Percentiles rank a stretch among this genome's conserved stretches.
Evolutionary conservation across 495 filamentous ascomycete species (phyloP).

Genomic region (Cladorrhinum samala): DNA sequence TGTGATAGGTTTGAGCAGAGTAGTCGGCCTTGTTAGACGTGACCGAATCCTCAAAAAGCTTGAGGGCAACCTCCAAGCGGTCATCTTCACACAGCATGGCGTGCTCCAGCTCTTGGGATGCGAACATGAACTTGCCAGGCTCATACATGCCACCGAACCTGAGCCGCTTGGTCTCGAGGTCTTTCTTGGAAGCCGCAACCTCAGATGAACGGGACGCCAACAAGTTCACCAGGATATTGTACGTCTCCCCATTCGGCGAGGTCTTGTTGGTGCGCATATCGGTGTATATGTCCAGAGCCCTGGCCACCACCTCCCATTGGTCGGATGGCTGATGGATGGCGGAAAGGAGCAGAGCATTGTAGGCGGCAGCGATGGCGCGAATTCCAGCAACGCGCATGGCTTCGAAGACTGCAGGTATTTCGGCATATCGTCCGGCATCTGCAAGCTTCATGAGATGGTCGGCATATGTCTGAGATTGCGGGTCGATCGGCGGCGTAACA

Average conservation of each 20-base stretch:
- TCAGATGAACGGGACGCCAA: conserved; percentile 74
- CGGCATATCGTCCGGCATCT: conserved; percentile 60
- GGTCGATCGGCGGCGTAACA: conserved; percentile 41
- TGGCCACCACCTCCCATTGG: conserved; percentile 73
- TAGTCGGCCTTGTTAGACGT: conserved; percentile 52
- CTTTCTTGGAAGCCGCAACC: conserved; percentile 58
- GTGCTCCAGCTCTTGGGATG: conserved; percentile 75
- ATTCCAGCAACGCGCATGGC: conserved; percentile 71
- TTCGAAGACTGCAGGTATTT: conserved; percentile 87
- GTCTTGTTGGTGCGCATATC: conserved; percentile 90
- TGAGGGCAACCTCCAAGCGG: conserved; percentile 73
- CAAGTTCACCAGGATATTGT: conserved; percentile 75
- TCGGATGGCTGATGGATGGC: conserved; percentile 67
- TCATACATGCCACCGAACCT: conserved; percentile 84
- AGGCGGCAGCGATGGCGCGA: conserved; percentile 72
- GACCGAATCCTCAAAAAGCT: conserved; percentile 72
- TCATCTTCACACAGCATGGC: conserved; percentile 80
- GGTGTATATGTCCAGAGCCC: conserved; percentile 89
- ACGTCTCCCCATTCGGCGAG: conserved; percentile 74
- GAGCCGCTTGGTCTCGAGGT: conserved; percentile 65
- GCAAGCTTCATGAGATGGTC: conserved; percentile 69
- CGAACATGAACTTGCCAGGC: conserved; percentile 82
- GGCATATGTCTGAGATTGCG: conserved; percentile 63
- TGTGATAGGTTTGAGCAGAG: conserved; percentile 64
- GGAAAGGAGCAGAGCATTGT: conserved; percentile 82